A percentile compares a stretch with the other conserved stretches of the same genome.
These are phyloP conservation scores for Cryomyces antarcticus DNA, from an alignment of 495 filamentous ascomycete genomes.

Conservation along the genomic window DNA sequence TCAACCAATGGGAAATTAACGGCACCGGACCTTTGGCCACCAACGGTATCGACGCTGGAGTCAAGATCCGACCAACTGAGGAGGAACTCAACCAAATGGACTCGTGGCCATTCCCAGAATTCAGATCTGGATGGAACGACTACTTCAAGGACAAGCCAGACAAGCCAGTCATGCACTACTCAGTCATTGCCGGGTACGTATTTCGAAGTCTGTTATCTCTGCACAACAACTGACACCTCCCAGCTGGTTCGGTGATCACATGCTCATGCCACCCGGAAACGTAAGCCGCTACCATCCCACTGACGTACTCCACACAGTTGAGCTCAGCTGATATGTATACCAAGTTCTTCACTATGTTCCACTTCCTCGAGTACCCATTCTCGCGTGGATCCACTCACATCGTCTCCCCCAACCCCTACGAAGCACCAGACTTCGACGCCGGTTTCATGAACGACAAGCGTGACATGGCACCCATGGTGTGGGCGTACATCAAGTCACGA, in stretches of 20 bases:
- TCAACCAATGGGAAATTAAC: constrained; percentile 57
- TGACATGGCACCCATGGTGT: constrained; percentile 69
- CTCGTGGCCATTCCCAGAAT: constrained; percentile 31
- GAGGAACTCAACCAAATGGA: constrained; percentile 47
- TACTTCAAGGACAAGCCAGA: constrained; percentile 77
- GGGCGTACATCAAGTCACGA: constrained; percentile 72
- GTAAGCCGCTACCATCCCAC: no score
- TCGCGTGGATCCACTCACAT: constrained; percentile 57
- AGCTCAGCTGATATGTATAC: no score
- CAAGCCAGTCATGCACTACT: constrained; percentile 65
- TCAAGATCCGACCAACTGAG: constrained; percentile 56
- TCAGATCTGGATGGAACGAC: constrained; percentile 49
- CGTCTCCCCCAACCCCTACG: constrained; percentile 49
- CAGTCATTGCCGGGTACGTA: constrained; percentile 16
- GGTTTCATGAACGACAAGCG: constrained; percentile 75
- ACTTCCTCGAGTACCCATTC: constrained; percentile 72
- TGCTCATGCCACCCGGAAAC: constrained; percentile 40
- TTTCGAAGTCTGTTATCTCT: no score
- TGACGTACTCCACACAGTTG: no score
- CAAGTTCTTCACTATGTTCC: constrained; percentile 82
- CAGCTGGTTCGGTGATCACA: constrained; percentile 6
- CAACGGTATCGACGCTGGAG: constrained; percentile 69
- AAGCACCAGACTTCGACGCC: constrained; percentile 57
- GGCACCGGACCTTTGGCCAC: constrained; percentile 65
- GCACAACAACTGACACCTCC: not conserved